Conservation (phyloP, 2,329 filamentous ascomycete species). For the Torrubiella hemipterigena region DNA sequence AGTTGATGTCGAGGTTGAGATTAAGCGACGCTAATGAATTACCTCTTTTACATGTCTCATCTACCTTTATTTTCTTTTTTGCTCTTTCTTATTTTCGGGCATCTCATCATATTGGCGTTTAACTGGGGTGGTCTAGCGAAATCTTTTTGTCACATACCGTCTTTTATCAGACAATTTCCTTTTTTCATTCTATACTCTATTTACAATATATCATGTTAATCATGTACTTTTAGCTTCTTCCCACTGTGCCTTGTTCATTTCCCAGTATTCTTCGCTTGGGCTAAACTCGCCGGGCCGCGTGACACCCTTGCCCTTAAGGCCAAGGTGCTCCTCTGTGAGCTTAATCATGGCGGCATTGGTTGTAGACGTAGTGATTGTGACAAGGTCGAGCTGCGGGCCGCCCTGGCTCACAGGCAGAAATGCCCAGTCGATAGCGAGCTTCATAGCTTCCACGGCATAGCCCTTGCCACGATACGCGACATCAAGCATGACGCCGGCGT, state of each 20-base stretch:
- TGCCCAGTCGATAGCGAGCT: conserved; percentile 14
- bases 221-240: neutral
- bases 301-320: conserved; percentile 10
- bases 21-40: neutral
- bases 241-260: conserved; percentile 12
- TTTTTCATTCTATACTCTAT: neutral
- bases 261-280: conserved; percentile 13
- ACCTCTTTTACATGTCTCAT: neutral
- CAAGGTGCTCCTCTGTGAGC: conserved; percentile 12
- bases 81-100: neutral
- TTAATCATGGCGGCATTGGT: conserved; percentile 13
- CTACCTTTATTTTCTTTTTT: conserved; percentile 2
- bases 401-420: conserved; percentile 11
- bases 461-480: conserved; percentile 11
- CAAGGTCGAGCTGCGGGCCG: conserved; percentile 15
- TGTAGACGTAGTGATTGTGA: conserved; percentile 13
- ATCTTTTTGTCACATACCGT: conserved; percentile 2
- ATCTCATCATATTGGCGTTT: neutral
- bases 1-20: neutral
- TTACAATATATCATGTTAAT: neutral
- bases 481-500: conserved; percentile 16
- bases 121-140: neutral
- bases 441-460: conserved; percentile 14
- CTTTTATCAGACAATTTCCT: no score
- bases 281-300: conserved; percentile 8